Evolutionary conservation across 1,284 basidiomycete genomes (phyloP).

Genomic region (Trametes pubescens): DNA sequence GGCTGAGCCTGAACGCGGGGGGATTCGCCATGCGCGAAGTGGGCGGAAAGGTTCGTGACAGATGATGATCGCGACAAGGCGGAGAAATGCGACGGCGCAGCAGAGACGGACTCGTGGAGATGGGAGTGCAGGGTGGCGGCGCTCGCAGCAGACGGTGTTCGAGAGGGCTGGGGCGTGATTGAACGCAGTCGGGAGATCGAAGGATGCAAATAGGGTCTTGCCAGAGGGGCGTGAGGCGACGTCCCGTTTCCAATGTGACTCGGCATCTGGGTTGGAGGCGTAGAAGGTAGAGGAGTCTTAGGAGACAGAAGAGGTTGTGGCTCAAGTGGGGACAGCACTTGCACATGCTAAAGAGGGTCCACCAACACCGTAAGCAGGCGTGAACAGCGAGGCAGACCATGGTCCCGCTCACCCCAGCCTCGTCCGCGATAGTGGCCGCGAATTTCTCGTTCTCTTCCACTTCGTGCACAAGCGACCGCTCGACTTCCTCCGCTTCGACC

Average conservation of each 20-base stretch:
- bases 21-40: conserved; percentile 25
- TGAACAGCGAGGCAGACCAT: conserved; percentile 21
- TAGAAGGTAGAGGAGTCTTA: conserved; percentile 38
- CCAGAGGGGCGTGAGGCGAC: conserved; percentile 45
- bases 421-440: conserved; percentile 41
- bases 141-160: conserved; percentile 57
- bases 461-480: conserved; percentile 52
- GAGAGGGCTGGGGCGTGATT: conserved; percentile 61
- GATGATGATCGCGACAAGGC: conserved; percentile 77
- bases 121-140: conserved; percentile 54
- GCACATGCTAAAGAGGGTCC: conserved; percentile 43
- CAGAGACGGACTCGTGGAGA: conserved; percentile 53
- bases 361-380: conserved; percentile 21
- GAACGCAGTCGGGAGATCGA: conserved; percentile 86
- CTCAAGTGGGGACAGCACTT: conserved; percentile 51
- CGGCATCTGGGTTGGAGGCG: conserved; percentile 47
- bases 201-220: conserved; percentile 72
- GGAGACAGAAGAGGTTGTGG: conserved; percentile 51
- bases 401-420: conserved; percentile 51
- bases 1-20: not conserved
- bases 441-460: conserved; percentile 47
- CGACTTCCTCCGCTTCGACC: conserved; percentile 50
- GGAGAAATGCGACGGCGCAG: conserved; percentile 72
- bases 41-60: conserved; percentile 57
- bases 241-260: conserved; percentile 42